Base-by-base conservation (phyloP, 1,284 basidiomycete genomes). In the Puccinia coronata region DNA sequence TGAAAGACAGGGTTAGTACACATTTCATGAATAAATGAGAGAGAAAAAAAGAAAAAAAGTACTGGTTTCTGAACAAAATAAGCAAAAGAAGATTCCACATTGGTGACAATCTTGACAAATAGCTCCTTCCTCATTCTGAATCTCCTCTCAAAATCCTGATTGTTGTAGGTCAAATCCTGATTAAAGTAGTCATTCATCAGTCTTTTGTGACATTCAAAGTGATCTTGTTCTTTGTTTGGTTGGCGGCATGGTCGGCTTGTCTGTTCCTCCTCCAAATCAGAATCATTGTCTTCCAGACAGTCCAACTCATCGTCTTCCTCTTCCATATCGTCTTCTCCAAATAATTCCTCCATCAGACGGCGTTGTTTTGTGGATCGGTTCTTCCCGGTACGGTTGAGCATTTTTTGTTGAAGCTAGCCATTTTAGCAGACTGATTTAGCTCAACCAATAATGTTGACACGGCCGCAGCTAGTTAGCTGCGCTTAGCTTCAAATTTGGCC, bases 21-120 rank as follows among this genome's bases (percentile, higher is more conserved):
- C 14, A 31, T 61, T 36, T 31, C 31, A 14, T 51, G 6, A 28
- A 20, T 16, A 61, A 31, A 23, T 14, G 31, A 31, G 25, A 61
- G 31, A 28, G 31, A 20, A 61, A 12, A 61, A 61, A 61, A 28
- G 25, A 20, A 16, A 61, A 28, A 28, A 61, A 16, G 5, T 61
- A 61, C 59, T 5, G n/a, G 59, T 61, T 61, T 61, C 20, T 61
- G 59, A 20, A 61, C 59, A 61, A 61, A 61, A 61, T 61, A 61
- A 23, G 28, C 11, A 11, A 6, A 31, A 31, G 11, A 3, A 23
- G 25, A 31, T 25, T 61, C 59, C 5, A 61, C 59, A 11, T 61
- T 20, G 34, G 59, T 25, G 12, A 20, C 59, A 31, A 61, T 61
- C 59, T 36, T 28, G 23, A 57, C 8, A 23, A 57, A 57, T 6